Base-by-base conservation (phyloP, 306 rosid species). In the Castanea crenata region DNA sequence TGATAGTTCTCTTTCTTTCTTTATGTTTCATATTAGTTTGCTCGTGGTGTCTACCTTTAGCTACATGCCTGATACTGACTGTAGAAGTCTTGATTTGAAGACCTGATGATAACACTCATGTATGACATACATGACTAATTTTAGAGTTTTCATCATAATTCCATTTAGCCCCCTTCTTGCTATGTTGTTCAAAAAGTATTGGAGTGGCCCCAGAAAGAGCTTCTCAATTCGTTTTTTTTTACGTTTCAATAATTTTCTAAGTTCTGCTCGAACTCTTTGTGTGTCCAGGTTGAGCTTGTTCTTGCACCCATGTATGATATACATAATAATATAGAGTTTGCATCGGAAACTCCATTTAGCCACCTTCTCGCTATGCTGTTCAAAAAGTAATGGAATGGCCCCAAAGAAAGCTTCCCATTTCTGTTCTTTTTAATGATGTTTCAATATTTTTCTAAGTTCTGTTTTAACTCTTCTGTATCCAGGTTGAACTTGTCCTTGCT, bases 401-500 rank as follows among this genome's bases (percentile, higher is more conserved):
- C 52, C 18, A 55, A 31, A 20, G 73, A 31, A 25, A 25, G 58
- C 20, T 32, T 49, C 64, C 27, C 52, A 75, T 57, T 10, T 58
- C 19, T 21, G 2, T 41, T 41, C 3, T 41, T 41, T 65, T n/a
- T 72, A 12, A 63, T 29, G 57, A 54, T 71, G 52, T 58, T 21
- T 52, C 11, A 13, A 49, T 14, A 52, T 71, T 59, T 15, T 70
- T 84, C 74, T 75, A 25, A 54, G 64, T 56, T 71, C 63, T 49
- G 70, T 74, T 70, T 63, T 25, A 70, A 76, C 68, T 75, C 49
- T 81, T 75, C 18, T 70, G 38, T 84, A 52, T 86, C 75, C 86
- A 96, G 99, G 94, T 93, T 78, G 99, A 96, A 79, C 93, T 96
- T 64, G 98, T 96, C 86, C 96, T 93, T 79, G 81, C 96, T 69